A percentile compares a stretch with the other conserved stretches of the same genome.
phyloP scores from a whole-genome alignment of 2,329 filamentous ascomycete genomes.

The Diplodia sapinea region DNA sequence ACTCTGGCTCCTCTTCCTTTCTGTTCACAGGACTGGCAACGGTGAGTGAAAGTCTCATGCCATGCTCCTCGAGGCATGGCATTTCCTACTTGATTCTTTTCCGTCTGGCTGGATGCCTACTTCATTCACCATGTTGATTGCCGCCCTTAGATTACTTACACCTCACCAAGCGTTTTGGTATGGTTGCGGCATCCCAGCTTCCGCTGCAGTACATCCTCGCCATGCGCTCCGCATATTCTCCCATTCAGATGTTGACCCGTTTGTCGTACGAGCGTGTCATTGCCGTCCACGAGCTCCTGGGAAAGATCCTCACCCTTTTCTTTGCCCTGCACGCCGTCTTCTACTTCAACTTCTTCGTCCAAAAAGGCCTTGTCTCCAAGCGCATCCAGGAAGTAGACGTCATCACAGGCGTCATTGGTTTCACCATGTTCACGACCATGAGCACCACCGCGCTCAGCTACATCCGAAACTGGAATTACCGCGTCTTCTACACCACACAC shows the following conservation, averaged over 20 bases:
- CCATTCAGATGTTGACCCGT: slow-evolving; percentile 59
- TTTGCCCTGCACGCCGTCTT: slow-evolving; percentile 59
- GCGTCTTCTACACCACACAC: slow-evolving; percentile 63
- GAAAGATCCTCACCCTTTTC: slow-evolving; percentile 59
- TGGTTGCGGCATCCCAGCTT: slow-evolving; percentile 63
- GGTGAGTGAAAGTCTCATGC: slow-evolving; percentile 51
- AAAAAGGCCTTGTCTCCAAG: slow-evolving; percentile 56
- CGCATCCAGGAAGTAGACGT: slow-evolving; percentile 64
- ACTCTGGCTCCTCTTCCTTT: slow-evolving; percentile 59
- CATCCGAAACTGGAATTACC: slow-evolving; percentile 55
- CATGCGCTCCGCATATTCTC: slow-evolving; percentile 57
- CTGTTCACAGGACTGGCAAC: slow-evolving; percentile 58
- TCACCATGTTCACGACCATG: slow-evolving; percentile 53
- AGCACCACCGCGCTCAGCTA: slow-evolving; percentile 57
- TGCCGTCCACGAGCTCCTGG: slow-evolving; percentile 64
- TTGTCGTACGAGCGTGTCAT: slow-evolving; percentile 56
- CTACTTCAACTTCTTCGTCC: slow-evolving; percentile 64
- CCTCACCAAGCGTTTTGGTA: slow-evolving; percentile 66
- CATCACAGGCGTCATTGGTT: slow-evolving; percentile 59
- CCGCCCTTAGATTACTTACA: slow-evolving; percentile 64
- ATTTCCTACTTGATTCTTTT: background rate
- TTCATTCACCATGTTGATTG: background rate
- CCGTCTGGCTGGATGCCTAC: background rate
- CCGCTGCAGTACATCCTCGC: slow-evolving; percentile 65
- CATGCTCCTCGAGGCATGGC: background rate